These are phyloP conservation scores for Taxillus chinensis DNA, from an alignment of 164 flowering plant genomes.

Conservation along the genomic window DNA sequence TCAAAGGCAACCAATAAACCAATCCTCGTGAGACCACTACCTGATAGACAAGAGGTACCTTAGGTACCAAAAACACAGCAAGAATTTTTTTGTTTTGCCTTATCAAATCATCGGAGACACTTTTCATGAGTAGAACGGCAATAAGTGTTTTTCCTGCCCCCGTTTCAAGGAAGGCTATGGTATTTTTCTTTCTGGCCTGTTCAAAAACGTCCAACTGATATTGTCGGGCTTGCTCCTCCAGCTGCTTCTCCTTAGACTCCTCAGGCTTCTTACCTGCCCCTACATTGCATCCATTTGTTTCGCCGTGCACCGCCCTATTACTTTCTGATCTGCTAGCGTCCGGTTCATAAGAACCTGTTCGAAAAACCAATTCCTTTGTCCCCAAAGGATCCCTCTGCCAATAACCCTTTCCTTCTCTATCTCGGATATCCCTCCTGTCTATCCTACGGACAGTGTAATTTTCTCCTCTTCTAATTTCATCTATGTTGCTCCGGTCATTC, in stretches of 20 bases:
- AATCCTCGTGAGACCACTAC: slow-evolving; percentile 23
- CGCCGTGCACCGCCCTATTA: slow-evolving; percentile 16
- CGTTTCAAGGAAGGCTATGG: slow-evolving; percentile 98
- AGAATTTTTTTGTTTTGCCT: slow-evolving; percentile 66
- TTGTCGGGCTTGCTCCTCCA: slow-evolving; percentile 74
- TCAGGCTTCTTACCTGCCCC: slow-evolving; percentile 37
- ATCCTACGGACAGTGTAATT: slow-evolving; percentile 21
- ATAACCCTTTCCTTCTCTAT: slow-evolving; percentile 62
- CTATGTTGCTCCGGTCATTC: slow-evolving; percentile 41
- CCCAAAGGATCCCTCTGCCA: slow-evolving; percentile 87
- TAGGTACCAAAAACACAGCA: slow-evolving; percentile 94
- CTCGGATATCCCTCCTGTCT: slow-evolving; percentile 33
- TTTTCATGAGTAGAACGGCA: slow-evolving; percentile 87
- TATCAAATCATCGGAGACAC: slow-evolving; percentile 44
- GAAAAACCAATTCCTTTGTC: slow-evolving; percentile 51
- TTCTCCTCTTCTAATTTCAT: slow-evolving; percentile 40
- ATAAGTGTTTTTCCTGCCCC: slow-evolving; percentile 97
- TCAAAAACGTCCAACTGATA: slow-evolving; percentile 97
- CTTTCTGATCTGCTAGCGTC: slow-evolving; percentile 36
- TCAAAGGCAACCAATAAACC: neutral
- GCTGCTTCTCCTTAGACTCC: slow-evolving; percentile 41
- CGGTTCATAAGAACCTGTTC: slow-evolving; percentile 62
- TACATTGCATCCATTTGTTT: slow-evolving; percentile 23
- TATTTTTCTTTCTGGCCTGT: slow-evolving; percentile 84
- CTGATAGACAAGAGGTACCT: slow-evolving; percentile 98